Base-by-base conservation (phyloP, 495 filamentous ascomycete genomes). In the Tuber magnatum region DNA sequence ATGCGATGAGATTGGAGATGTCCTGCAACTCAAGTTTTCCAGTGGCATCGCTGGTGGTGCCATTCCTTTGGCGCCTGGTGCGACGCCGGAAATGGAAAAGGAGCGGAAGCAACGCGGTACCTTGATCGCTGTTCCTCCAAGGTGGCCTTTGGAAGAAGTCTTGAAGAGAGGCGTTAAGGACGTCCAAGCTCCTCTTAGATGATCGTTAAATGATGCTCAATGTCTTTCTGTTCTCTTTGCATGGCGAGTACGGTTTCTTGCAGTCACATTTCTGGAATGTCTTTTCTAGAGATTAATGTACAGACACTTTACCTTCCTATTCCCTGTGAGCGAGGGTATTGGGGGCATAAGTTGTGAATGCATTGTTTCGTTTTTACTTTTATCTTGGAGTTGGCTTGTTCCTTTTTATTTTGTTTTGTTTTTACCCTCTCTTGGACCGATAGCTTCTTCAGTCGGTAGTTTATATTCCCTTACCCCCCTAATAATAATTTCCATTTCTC, bases 1-100 rank as follows among this genome's bases (percentile, higher is more conserved):
- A 35, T 98, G 94, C 82, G 93, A 98, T 80, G 92, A 97, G 83
- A 90, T 97, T 72, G 94, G 94, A 75, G 91, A 97, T 82, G 88
- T 95, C 56, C 86, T 99, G 38, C 94, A 99, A 82, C 86, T 98
- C 80, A 99, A 98, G 84, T 97, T 96, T 85, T 96, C 93, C 2
- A 96, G 92, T 28, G 95, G 95, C 75, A 88, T 97, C 77, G 94
- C 95, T 10, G 95, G 95, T 74, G 95, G 95, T 71, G 89, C 91
- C 20, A 86, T 92, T 73, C 91, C 94, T 18, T 84, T 91, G 39
- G 87, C 88, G 18, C 91, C 92, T 39, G 92, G 90, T 9, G 86
- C 91, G 39, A 87, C 87, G 3, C 87, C 87, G 7, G 90, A 93
- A 71, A 89, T 90, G 79, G 91, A 95, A 84, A 87, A 90, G 83